Percentiles rank a stretch among this genome's conserved stretches.
Evolutionary conservation across 495 filamentous ascomycete species (phyloP).

Genomic region (Glarea lozoyensis): DNA sequence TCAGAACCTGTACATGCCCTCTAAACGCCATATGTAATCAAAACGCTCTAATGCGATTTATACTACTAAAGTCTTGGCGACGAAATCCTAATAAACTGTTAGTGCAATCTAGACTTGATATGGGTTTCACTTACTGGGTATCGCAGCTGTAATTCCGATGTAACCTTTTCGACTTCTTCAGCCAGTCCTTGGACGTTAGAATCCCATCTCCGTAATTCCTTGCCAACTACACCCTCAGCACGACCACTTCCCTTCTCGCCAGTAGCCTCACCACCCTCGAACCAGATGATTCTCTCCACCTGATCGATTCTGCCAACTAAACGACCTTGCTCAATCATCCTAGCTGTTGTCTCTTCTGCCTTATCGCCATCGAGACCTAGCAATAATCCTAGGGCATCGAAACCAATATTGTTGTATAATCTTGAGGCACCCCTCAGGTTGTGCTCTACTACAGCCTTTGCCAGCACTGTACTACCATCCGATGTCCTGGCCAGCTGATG

Average conservation of each 20-base stretch:
- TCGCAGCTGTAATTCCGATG: conserved; percentile 60
- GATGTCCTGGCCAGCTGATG: conserved; percentile 85
- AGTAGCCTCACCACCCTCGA: conserved; percentile 62
- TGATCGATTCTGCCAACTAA: conserved; percentile 87
- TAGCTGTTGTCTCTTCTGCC: conserved; percentile 85
- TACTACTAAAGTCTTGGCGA: conserved; percentile 35
- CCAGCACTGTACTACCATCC: conserved; percentile 89
- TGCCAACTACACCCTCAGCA: conserved; percentile 48
- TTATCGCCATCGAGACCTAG: conserved; percentile 71
- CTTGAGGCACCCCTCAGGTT: conserved; percentile 81
- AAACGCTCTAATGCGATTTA: too few species aligned
- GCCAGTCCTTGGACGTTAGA: conserved; percentile 73
- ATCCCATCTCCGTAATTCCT: conserved; percentile 80
- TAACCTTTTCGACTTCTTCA: conserved; percentile 82
- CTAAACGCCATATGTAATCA: too few species aligned
- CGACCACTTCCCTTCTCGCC: conserved; percentile 52
- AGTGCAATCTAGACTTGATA: neutral
- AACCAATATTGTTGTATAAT: conserved; percentile 82
- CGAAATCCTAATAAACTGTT: conserved; percentile 35
- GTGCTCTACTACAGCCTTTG: conserved; percentile 90
- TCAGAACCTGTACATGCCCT: too few species aligned
- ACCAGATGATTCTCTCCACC: conserved; percentile 81
- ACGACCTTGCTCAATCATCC: conserved; percentile 91
- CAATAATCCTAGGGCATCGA: conserved; percentile 65
- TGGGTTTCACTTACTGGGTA: conserved; percentile 45